phyloP scores from a whole-genome alignment of 2,329 filamentous ascomycete species.

The Colletotrichum filicis region DNA sequence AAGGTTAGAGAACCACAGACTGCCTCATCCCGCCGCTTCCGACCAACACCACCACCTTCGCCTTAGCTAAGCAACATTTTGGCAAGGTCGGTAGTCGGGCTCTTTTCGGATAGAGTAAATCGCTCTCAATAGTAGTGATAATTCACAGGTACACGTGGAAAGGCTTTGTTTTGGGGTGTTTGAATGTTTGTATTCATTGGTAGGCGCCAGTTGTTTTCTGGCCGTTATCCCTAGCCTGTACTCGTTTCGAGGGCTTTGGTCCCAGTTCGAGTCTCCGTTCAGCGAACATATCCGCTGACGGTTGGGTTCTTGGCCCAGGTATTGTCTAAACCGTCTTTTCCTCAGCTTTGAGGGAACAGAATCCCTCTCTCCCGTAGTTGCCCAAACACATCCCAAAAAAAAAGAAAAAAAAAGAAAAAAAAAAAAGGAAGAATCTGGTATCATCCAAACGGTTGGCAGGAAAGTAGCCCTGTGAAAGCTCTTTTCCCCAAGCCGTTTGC shows the following conservation, averaged over 20 bases:
- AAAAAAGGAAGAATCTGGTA: conserved; percentile 11
- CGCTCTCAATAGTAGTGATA: too few species aligned
- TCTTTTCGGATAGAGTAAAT: too few species aligned
- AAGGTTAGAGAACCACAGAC: neutral
- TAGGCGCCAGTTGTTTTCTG: neutral
- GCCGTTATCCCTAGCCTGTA: neutral
- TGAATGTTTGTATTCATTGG: neutral
- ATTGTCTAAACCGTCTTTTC: conserved; percentile 34
- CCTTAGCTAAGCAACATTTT: too few species aligned
- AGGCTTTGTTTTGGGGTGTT: neutral
- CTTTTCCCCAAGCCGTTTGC: neutral
- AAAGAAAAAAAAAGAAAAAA: neutral
- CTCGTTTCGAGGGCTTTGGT: neutral
- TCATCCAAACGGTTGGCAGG: conserved; percentile 24
- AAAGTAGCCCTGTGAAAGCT: neutral
- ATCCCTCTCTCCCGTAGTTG: neutral
- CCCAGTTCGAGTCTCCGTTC: neutral
- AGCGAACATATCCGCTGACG: neutral
- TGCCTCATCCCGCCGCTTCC: neutral
- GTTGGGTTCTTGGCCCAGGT: conserved; percentile 31
- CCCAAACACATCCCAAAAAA: neutral
- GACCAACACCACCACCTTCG: neutral
- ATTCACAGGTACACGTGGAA: neutral
- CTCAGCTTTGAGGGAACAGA: neutral
- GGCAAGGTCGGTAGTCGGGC: too few species aligned